phyloP scores from a whole-genome alignment of 208 protist genomes.

The Trypanosoma conorhini region DNA sequence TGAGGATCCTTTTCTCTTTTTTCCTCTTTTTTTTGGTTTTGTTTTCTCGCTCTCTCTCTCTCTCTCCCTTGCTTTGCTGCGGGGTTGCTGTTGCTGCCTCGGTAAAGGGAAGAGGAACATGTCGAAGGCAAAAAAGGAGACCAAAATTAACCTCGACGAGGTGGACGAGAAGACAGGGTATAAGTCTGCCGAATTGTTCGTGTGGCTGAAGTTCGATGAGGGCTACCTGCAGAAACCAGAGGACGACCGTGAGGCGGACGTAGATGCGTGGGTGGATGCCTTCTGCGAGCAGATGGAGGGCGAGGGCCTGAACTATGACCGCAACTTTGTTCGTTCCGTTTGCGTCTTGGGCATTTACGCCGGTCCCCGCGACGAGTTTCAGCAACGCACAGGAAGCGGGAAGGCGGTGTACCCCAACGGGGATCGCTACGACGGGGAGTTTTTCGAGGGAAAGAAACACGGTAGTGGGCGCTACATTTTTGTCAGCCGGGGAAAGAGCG shows the following conservation, averaged over 20 bases:
- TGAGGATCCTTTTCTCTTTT: not conserved
- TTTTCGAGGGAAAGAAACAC: conserved; percentile 90
- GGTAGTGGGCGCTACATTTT: conserved; percentile 81
- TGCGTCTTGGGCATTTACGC: conserved; percentile 86
- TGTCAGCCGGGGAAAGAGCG: conserved; percentile 71
- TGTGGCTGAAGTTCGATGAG: conserved; percentile 76
- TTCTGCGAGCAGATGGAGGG: conserved; percentile 75
- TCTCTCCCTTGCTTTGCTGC: too few species aligned
- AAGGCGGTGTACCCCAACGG: conserved; percentile 84
- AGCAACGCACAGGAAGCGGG: conserved; percentile 84
- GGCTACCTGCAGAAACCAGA: conserved; percentile 57
- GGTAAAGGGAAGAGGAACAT: conserved; percentile 13
- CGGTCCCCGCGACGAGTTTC: conserved; percentile 87
- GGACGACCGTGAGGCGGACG: conserved; percentile 63
- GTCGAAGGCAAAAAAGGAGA: conserved; percentile 28
- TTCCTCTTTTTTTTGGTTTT: conserved; percentile 3
- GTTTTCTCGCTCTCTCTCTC: too few species aligned
- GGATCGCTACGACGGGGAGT: conserved; percentile 90
- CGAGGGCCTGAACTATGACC: conserved; percentile 53
- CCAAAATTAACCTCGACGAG: conserved; percentile 69
- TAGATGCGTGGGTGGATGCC: conserved; percentile 75
- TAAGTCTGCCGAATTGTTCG: conserved; percentile 72
- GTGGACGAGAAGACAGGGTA: conserved; percentile 83
- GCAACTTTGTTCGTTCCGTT: conserved; percentile 78
- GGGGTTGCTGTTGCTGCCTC: too few species aligned